phyloP scores from a whole-genome alignment of 2,329 filamentous ascomycete species.

The Ophiocordyceps australis region DNA sequence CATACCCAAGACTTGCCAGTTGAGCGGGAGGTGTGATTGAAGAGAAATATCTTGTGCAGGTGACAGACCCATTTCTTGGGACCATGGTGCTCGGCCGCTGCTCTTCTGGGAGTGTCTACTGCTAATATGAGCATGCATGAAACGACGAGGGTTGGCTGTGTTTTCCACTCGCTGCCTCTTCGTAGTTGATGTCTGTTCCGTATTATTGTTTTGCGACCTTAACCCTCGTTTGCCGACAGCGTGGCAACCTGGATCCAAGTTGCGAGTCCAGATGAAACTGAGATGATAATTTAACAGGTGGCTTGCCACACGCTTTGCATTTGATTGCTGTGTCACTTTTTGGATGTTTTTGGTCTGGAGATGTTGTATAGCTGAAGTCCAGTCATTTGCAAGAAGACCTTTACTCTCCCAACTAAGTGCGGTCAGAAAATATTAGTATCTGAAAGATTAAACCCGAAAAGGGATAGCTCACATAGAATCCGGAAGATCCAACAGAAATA shows the following conservation, averaged over 20 bases:
- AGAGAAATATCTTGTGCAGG: background rate
- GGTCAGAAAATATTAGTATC: background rate
- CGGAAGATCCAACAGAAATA: background rate
- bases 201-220: background rate
- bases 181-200: background rate
- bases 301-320: background rate
- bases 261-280: background rate
- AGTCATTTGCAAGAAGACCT: conserved; percentile 1
- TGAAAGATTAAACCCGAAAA: background rate
- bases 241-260: background rate
- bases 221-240: background rate
- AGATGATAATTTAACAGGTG: background rate
- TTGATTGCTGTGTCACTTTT: background rate
- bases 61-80: background rate
- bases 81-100: background rate
- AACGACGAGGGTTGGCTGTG: background rate
- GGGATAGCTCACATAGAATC: background rate
- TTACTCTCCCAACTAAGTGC: background rate
- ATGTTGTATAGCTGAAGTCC: background rate
- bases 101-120: background rate
- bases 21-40: background rate
- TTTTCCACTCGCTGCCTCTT: background rate
- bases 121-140: background rate
- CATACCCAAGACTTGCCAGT: background rate
- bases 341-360: background rate